These are phyloP conservation scores for Bathelium albidoporum DNA, from an alignment of 495 filamentous ascomycete genomes.

Conservation along the genomic window DNA sequence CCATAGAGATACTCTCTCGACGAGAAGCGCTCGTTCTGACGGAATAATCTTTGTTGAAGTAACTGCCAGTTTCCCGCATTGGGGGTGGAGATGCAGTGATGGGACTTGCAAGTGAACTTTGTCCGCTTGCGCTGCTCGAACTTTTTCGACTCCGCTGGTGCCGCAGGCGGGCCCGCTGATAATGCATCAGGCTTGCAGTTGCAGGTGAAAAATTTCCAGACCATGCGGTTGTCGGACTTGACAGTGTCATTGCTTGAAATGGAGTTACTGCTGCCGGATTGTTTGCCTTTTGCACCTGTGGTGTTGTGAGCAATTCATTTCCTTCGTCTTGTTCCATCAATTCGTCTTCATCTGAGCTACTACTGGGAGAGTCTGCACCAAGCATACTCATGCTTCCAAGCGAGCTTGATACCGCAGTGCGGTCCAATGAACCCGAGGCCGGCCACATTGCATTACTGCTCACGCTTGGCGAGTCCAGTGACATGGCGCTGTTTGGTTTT, in stretches of 20 bases:
- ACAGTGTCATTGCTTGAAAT: constrained; percentile 34
- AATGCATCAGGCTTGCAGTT: constrained; percentile 61
- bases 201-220: constrained; percentile 44
- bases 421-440: constrained; percentile 47
- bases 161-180: constrained; percentile 54
- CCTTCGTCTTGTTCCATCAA: constrained; percentile 70
- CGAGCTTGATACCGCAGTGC: constrained; percentile 68
- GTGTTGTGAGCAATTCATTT: constrained; percentile 62
- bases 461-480: constrained; percentile 38
- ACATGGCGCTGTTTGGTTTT: constrained; percentile 35
- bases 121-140: constrained; percentile 59
- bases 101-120: constrained; percentile 59
- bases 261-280: constrained; percentile 39
- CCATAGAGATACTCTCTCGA: constrained; percentile 75
- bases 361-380: constrained; percentile 64
- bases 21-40: constrained; percentile 26
- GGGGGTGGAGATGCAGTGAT: constrained; percentile 53
- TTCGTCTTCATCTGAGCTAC: constrained; percentile 65
- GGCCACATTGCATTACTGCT: constrained; percentile 35
- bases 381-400: constrained; percentile 75
- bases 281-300: constrained; percentile 46
- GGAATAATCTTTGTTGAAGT: constrained; percentile 31
- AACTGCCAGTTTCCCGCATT: constrained; percentile 42
- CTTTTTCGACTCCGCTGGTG: constrained; percentile 50
- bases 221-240: constrained; percentile 47